These are phyloP conservation scores for Leptodermis oblonga DNA, from an alignment of 257 asterid genomes.

Conservation along the genomic window DNA sequence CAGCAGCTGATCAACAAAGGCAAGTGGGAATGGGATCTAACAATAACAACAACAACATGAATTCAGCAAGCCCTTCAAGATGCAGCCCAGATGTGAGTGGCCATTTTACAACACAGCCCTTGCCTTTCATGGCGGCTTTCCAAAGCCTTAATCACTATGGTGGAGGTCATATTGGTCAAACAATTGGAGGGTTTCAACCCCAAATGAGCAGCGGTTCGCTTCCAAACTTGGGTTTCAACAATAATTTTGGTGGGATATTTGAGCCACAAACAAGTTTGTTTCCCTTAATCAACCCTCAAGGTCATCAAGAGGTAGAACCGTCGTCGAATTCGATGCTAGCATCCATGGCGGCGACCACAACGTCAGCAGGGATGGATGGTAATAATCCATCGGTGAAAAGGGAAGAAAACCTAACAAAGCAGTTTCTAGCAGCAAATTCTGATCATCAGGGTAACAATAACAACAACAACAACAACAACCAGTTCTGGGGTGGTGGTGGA, in stretches of 20 bases:
- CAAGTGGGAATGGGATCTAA: background rate
- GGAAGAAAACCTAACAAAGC: conserved; percentile 38
- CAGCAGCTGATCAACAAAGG: conserved; percentile 8
- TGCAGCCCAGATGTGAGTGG: conserved; percentile 20
- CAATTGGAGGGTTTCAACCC: conserved; percentile 24
- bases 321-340: too few relatives aligned
- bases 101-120: conserved; percentile 19
- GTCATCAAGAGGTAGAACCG: conserved; percentile 28
- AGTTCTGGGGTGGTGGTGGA: conserved; percentile 33
- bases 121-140: conserved; percentile 28
- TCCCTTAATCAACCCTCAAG: conserved; percentile 21
- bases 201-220: conserved; percentile 17
- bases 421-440: conserved; percentile 27
- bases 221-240: conserved; percentile 30
- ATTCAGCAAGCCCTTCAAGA: conserved; percentile 26
- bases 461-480: too few relatives aligned
- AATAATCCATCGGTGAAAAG: conserved; percentile 23
- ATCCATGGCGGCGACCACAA: conserved; percentile 15
- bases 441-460: conserved; percentile 9
- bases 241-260: conserved; percentile 24
- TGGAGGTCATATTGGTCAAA: conserved; percentile 7
- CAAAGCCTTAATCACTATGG: conserved; percentile 30
- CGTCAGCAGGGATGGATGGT: conserved; percentile 17
- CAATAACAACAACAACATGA: conserved; percentile 17
- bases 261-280: conserved; percentile 25